phyloP scores from a whole-genome alignment of 1,284 basidiomycete species.

The Melanopsichium pennsylvanicum region DNA sequence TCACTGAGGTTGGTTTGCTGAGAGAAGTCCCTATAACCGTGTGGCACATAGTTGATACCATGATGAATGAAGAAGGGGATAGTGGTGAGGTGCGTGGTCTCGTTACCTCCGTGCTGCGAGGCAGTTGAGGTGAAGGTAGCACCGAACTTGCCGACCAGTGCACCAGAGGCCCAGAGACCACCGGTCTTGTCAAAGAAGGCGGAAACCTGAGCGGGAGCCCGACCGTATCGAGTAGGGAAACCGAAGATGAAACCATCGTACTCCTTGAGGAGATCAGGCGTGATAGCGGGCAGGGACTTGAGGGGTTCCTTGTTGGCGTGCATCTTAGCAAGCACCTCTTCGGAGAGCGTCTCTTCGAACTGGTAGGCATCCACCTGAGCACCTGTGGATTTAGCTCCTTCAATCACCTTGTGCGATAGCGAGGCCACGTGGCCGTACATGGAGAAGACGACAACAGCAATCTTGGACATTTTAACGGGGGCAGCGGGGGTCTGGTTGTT shows the following conservation, averaged over 20 bases:
- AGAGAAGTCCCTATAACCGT: conserved; percentile 28
- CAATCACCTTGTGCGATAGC: conserved; percentile 82
- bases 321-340: conserved; percentile 80
- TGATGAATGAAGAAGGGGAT: conserved; percentile 57
- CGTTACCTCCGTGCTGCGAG: conserved; percentile 67
- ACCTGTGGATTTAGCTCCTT: conserved; percentile 76
- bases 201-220: conserved; percentile 69
- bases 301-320: conserved; percentile 71
- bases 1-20: conserved; percentile 34
- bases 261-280: conserved; percentile 73
- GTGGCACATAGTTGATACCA: conserved; percentile 50
- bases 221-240: conserved; percentile 68
- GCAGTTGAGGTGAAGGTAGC: conserved; percentile 74
- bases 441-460: conserved; percentile 49
- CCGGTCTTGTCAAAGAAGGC: conserved; percentile 79
- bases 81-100: conserved; percentile 56
- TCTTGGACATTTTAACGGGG: conserved; percentile 48
- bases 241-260: conserved; percentile 72
- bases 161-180: conserved; percentile 75
- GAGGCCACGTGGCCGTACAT: conserved; percentile 60
- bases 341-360: conserved; percentile 82
- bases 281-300: conserved; percentile 76
- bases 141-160: conserved; percentile 80
- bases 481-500: conserved; percentile 11
- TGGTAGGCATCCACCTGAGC: conserved; percentile 77